phyloP scores from a whole-genome alignment of 495 filamentous ascomycete species.

The Xylaria venustula region DNA sequence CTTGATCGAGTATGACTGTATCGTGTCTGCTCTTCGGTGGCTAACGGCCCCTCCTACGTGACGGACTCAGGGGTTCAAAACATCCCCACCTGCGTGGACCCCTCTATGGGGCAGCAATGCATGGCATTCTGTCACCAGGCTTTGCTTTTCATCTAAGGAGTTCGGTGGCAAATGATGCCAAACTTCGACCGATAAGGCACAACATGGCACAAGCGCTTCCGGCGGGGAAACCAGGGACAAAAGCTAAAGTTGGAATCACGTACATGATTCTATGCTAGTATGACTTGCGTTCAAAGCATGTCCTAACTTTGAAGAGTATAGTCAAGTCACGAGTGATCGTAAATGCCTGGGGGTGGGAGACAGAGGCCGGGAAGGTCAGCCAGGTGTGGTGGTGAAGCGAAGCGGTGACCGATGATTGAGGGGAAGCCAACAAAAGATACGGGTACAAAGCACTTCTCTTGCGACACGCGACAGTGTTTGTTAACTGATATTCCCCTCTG shows the following conservation, averaged over 20 bases:
- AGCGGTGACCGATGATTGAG: constrained; percentile 9
- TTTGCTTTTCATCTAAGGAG: not conserved
- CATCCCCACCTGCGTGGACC: constrained; percentile 6
- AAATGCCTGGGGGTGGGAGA: not conserved
- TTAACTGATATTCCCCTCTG: not conserved
- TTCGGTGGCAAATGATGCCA: not conserved
- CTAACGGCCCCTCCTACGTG: constrained; percentile 9
- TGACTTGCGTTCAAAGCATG: constrained; percentile 11
- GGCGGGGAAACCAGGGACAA: not conserved
- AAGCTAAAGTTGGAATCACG: not conserved
- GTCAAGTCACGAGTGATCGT: not conserved
- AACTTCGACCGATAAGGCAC: not conserved
- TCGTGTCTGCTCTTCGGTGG: constrained; percentile 10
- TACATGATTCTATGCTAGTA: constrained; percentile 11
- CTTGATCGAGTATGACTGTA: constrained; percentile 6
- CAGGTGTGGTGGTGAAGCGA: constrained; percentile 9
- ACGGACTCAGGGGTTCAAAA: constrained; percentile 2
- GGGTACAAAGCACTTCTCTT: not conserved
- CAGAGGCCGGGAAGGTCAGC: not conserved
- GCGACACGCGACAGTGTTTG: not conserved
- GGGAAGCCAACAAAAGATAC: not conserved
- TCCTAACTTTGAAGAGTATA: constrained; percentile 5
- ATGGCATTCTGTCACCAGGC: constrained; percentile 5
- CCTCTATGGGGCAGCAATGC: constrained; percentile 16
- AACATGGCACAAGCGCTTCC: not conserved